Evolutionary conservation across 1,284 basidiomycete species (phyloP).

Genomic region (Crucibulum parvulum): DNA sequence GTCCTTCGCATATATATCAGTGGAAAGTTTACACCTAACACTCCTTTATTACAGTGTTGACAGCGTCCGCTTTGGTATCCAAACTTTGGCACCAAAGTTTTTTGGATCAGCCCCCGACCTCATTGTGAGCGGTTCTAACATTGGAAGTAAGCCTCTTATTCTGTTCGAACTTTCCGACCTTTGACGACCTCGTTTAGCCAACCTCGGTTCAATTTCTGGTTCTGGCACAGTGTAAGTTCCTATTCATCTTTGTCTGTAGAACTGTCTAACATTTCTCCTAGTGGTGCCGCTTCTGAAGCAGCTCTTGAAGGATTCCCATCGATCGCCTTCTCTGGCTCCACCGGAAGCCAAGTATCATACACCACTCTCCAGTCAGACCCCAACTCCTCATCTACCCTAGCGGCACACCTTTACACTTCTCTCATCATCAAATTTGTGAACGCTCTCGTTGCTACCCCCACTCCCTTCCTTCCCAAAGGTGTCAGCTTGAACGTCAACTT

Average conservation of each 20-base stretch:
- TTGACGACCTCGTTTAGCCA: slow-evolving; percentile 33
- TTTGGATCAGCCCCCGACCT: slow-evolving; percentile 54
- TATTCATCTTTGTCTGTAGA: neutral
- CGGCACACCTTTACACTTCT: slow-evolving; percentile 48
- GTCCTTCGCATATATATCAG: neutral
- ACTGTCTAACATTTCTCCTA: slow-evolving; percentile 17
- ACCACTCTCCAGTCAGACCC: slow-evolving; percentile 47
- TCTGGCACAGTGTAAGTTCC: slow-evolving; percentile 56
- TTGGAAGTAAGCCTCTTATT: slow-evolving; percentile 44
- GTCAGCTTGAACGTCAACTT: slow-evolving; percentile 60
- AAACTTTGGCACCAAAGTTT: slow-evolving; percentile 51
- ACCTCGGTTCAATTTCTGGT: slow-evolving; percentile 40
- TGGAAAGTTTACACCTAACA: neutral
- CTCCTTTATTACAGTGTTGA: slow-evolving; percentile 38
- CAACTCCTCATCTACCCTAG: slow-evolving; percentile 35
- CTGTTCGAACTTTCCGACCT: neutral
- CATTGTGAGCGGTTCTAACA: slow-evolving; percentile 58
- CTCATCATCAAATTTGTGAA: slow-evolving; percentile 48
- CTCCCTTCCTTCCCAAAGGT: slow-evolving; percentile 46
- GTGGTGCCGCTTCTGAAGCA: slow-evolving; percentile 56
- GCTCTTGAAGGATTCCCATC: slow-evolving; percentile 54
- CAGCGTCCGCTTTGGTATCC: slow-evolving; percentile 51
- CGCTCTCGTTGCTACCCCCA: slow-evolving; percentile 38
- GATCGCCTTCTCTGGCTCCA: slow-evolving; percentile 53
- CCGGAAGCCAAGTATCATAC: slow-evolving; percentile 49